A percentile compares a stretch with the other conserved stretches of the same genome.
These are phyloP conservation scores for Peltaster fructicola DNA, from an alignment of 2,329 filamentous ascomycete species.

Conservation along the genomic window DNA sequence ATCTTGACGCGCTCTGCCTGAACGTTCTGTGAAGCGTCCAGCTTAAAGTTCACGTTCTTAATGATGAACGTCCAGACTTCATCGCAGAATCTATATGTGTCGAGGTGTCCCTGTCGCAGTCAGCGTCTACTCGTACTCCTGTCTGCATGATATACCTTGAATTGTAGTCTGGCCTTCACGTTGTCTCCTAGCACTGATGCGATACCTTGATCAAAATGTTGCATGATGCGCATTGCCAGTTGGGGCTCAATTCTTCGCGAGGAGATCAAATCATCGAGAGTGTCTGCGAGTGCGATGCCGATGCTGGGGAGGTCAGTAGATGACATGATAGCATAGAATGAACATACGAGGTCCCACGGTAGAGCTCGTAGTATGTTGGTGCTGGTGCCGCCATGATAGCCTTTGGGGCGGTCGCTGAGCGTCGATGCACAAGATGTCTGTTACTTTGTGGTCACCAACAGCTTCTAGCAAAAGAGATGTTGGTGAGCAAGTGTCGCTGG, in stretches of 20 bases:
- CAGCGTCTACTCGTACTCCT: conserved; percentile 1
- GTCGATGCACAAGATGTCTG: no score
- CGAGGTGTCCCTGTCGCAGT: conserved; percentile 61
- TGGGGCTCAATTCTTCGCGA: conserved; percentile 92
- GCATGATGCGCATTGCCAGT: conserved; percentile 93
- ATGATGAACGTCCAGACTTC: conserved; percentile 99
- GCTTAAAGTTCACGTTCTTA: conserved; percentile 97
- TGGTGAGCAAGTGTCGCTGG: no score
- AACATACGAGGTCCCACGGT: conserved; percentile 90
- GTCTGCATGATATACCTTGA: conserved; percentile 58
- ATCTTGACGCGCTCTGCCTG: conserved; percentile 94
- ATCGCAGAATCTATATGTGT: conserved; percentile 98
- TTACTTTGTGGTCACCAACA: no score
- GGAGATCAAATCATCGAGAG: conserved; percentile 90
- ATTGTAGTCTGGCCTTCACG: conserved; percentile 77
- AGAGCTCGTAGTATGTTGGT: conserved; percentile 71
- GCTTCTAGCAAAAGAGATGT: not conserved
- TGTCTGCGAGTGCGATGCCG: conserved; percentile 83
- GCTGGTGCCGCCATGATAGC: conserved; percentile 6
- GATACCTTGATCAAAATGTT: conserved; percentile 86
- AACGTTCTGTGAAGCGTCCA: conserved; percentile 47
- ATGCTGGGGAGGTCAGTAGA: conserved; percentile 40
- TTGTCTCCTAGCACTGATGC: conserved; percentile 82
- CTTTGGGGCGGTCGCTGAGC: no score
- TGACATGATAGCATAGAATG: conserved; percentile 7